Percentiles rank a stretch among this genome's conserved stretches.
These are phyloP conservation scores for Basidiobolus heterosporus DNA, from an alignment of 371 early-diverging fungal species.

Conservation along the genomic window DNA sequence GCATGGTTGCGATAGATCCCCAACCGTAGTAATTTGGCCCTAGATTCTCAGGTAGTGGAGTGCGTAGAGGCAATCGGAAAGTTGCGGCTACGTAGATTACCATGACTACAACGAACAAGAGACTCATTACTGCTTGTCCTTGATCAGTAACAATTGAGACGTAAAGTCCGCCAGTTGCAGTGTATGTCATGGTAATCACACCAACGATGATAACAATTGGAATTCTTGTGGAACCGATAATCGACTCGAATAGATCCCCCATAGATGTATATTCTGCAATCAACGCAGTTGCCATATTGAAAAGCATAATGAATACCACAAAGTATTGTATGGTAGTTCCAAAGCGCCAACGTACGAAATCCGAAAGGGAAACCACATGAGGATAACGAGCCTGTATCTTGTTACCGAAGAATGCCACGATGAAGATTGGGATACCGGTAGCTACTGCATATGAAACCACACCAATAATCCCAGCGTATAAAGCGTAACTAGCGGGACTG, in stretches of 20 bases:
- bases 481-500: constrained; percentile 16
- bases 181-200: constrained; percentile 30
- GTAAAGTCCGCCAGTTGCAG: constrained; percentile 36
- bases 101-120: constrained; percentile 18
- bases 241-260: constrained; percentile 22
- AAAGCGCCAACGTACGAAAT: constrained; percentile 26
- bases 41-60: constrained; percentile 16
- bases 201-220: constrained; percentile 29
- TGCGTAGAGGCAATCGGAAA: constrained; percentile 18
- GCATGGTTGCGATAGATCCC: constrained; percentile 25
- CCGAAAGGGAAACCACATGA: constrained; percentile 20
- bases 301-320: constrained; percentile 23
- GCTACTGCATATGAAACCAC: constrained; percentile 27
- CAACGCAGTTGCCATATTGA: constrained; percentile 25
- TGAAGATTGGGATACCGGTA: constrained; percentile 28
- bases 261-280: constrained; percentile 34
- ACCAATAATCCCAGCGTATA: constrained; percentile 27
- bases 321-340: constrained; percentile 18
- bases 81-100: constrained; percentile 28
- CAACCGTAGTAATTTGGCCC: constrained; percentile 26
- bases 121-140: constrained; percentile 24
- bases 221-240: constrained; percentile 22
- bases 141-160: constrained; percentile 38
- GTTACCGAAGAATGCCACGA: constrained; percentile 27
- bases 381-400: constrained; percentile 24